Evolutionary conservation across 805 yeast genomes (phyloP).

Genomic region (Nakazawaea pomicola): DNA sequence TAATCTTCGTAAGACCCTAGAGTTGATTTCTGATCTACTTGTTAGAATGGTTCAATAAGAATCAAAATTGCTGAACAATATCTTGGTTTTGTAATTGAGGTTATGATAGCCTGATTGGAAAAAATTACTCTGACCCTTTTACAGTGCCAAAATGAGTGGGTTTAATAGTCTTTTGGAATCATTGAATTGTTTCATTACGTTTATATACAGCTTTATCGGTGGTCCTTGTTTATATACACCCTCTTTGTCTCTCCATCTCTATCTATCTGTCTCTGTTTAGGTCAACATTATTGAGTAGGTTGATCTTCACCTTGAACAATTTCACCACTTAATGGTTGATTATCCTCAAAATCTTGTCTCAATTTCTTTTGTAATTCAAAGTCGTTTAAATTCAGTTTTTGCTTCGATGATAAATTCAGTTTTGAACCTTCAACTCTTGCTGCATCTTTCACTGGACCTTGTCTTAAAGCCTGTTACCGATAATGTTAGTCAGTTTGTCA

Average conservation of each 20-base stretch:
- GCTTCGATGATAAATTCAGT: slow-evolving; percentile 32
- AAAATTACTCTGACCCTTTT: too few relatives aligned
- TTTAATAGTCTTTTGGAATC: too few relatives aligned
- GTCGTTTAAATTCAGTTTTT: slow-evolving; percentile 55
- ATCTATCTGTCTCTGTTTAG: too few relatives aligned
- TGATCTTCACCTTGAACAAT: slow-evolving; percentile 36
- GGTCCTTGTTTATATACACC: not conserved
- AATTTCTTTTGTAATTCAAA: slow-evolving; percentile 62
- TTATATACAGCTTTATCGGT: too few relatives aligned
- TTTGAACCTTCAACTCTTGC: slow-evolving; percentile 55
- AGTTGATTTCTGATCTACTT: too few relatives aligned
- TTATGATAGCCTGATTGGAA: too few relatives aligned
- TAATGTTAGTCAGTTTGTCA: not conserved
- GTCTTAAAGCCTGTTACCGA: slow-evolving; percentile 48
- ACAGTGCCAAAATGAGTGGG: too few relatives aligned
- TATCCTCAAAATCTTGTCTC: slow-evolving; percentile 46
- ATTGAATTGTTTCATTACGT: too few relatives aligned
- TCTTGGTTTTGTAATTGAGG: too few relatives aligned
- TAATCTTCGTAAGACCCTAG: too few relatives aligned
- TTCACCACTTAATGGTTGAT: slow-evolving; percentile 62
- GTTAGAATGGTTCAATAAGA: too few relatives aligned
- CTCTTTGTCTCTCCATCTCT: not conserved
- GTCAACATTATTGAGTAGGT: not conserved
- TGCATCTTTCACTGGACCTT: slow-evolving; percentile 84
- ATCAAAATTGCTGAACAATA: too few relatives aligned